Evolutionary conservation across 2,329 filamentous ascomycete species (phyloP), one percentile per base, ranked within the genome.

Genomic region (Ophiostoma novo-ulmi): DNA sequence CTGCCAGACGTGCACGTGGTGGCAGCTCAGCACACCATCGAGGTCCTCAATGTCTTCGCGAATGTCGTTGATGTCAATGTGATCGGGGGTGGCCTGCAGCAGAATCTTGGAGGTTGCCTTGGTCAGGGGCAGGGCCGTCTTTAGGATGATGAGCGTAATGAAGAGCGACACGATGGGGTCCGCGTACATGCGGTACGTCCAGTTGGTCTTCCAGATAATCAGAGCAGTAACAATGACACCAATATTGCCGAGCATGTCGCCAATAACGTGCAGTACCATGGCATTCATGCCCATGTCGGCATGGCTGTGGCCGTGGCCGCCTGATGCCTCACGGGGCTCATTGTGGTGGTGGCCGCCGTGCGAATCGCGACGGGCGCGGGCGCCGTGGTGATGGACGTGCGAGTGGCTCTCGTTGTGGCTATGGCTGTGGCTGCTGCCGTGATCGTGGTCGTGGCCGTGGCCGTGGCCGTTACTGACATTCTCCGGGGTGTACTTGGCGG

Each of bases 1-100:
- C 80, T 98, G 94, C 95, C 95, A 99, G 73, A 99, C 93, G 78
- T 99, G 95, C 31, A 99, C 85, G 79, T 99, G 94, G 80, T 99
- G 95, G 77, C 93, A 97, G 78, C 91, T 93, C 73, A 95, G 84
- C 67, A 99, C 91, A 61, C 94, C 94, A 0, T 91, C 90, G 6
- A 99, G 87, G 20, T 87, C 82, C 77, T 94, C 88, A 70, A 99
- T 97, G 78, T 99, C 95, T 74, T 94, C 90, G 75, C 93, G 91
- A 79, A 99, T 94, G 72, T 98, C 92, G 74, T 94, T 90, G 71
- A 97, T 88, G 75, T 90, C 89, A 76, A 99, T 89, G 70, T 94
- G 91, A 72, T 93, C 90, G 0, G 95, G 95, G 0, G 95, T 97
- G 2, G 94, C 95, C 80, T 99, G 95, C 0, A 99, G 87, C 17